phyloP scores from a whole-genome alignment of 2,329 filamentous ascomycete species.

The Pestalotiopsis sp. region DNA sequence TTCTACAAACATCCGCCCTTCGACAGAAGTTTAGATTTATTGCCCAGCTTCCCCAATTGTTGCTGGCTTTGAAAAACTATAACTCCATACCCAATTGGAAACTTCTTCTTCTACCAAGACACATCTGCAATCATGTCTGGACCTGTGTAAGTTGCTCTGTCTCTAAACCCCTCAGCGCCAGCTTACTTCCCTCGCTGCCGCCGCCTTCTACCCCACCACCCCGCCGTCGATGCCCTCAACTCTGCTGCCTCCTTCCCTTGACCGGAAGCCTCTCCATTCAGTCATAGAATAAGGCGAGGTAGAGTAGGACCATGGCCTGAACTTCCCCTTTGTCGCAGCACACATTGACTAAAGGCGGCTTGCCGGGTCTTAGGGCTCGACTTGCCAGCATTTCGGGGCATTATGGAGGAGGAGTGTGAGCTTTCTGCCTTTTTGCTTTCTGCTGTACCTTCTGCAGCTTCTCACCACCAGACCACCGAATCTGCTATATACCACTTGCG shows the following conservation, averaged over 20 bases:
- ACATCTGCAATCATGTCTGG: conserved; percentile 59
- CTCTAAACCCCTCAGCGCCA: conserved; percentile 12
- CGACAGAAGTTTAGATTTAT: conserved; percentile 10
- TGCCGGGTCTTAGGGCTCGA: conserved; percentile 63
- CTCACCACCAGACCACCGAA: conserved; percentile 23
- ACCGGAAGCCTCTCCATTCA: conserved; percentile 17
- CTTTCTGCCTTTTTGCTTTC: conserved; percentile 31
- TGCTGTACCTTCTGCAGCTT: conserved; percentile 26
- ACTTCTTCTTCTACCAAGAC: background rate
- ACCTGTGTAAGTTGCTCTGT: conserved; percentile 63
- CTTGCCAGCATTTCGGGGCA: conserved; percentile 67
- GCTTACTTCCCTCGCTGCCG: conserved; percentile 1
- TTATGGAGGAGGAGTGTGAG: conserved; percentile 63
- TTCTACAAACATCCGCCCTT: conserved; percentile 18
- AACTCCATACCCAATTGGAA: conserved; percentile 8
- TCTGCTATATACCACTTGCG: conserved; percentile 19
- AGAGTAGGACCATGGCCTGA: background rate
- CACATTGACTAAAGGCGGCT: conserved; percentile 32
- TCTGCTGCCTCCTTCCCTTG: conserved; percentile 18
- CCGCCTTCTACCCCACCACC: conserved; percentile 16
- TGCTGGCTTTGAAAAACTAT: background rate
- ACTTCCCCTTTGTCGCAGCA: conserved; percentile 22
- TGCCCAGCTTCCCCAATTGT: conserved; percentile 6
- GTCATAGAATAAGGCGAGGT: background rate
- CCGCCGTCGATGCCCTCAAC: conserved; percentile 18